Base-by-base conservation (phyloP, 176 grass and related monocot species). In the Aechmea fasciata region DNA sequence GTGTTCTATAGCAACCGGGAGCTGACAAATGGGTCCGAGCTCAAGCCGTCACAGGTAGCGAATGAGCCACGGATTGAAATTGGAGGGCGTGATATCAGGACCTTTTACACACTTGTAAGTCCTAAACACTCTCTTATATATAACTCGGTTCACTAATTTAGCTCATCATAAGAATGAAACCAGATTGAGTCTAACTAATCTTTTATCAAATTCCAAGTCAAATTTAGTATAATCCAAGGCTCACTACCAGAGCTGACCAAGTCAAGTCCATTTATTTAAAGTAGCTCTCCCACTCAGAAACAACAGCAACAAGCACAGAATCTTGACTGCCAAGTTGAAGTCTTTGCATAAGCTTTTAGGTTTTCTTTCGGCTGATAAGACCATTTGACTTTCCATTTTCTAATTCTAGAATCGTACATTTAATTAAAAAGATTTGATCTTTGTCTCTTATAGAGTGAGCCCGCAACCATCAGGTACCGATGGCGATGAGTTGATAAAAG, bases 81-180 rank as follows among this genome's bases (percentile, higher is more conserved):
- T 19, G 52, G 75, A 2, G 88, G 92, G 25, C 72, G 84, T 23
- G 85, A 96, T 70, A 84, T 89, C 83, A 84, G 92, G 55, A 96
- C 81, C 26, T 73, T 96, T 13, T 96, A 96, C 57, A 96, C 92
- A 13, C 92, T 96, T 80, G 92, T 91, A 73, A 91, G 88, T 71
- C 13, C 61, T 63, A 48, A 62, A 48, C 8, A 65, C 63, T 1
- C 51, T 55, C 70, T 18, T 1, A 19, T 67, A 1, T 48, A 17
- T 49, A n/a, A 28, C 28, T 7, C 54, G 9, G 3, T 18, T 8
- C 8, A 2, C 18, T 14, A 18, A 10, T 59, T 70, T 72, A 52
- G 71, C 9, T 20, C 53, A 13, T n/a, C 41, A 20, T 17, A 0
- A 67, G 25, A 53, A 51, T 73, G 13, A 81, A 81, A 73, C 69